These are phyloP conservation scores for Pythium sukuiense DNA, from an alignment of 352 stramenopile genomes.

Conservation along the genomic window DNA sequence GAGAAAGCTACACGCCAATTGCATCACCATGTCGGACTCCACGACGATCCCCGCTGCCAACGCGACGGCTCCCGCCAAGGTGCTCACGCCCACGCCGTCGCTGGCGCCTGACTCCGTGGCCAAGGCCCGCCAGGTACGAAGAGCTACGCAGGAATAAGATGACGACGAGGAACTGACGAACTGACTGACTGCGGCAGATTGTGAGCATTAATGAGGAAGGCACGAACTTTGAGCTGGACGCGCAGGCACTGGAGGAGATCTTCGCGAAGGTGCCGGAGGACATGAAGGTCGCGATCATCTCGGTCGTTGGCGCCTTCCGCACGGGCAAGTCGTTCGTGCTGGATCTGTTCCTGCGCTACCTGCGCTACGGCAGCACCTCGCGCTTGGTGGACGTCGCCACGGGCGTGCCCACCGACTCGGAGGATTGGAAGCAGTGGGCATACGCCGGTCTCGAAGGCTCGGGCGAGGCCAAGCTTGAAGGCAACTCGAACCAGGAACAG, in stretches of 20 bases:
- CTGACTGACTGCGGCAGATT: slow-evolving; percentile 41
- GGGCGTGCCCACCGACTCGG: slow-evolving; percentile 29
- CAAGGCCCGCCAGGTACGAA: slow-evolving; percentile 43
- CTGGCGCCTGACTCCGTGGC: slow-evolving; percentile 35
- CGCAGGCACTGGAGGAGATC: slow-evolving; percentile 65
- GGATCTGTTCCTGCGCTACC: slow-evolving; percentile 96
- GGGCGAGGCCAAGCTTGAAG: slow-evolving; percentile 63
- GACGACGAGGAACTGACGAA: not conserved
- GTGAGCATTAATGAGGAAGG: slow-evolving; percentile 88
- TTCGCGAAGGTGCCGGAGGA: slow-evolving; percentile 70
- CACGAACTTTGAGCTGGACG: slow-evolving; percentile 84
- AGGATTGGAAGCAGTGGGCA: slow-evolving; percentile 72
- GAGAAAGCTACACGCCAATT: not conserved
- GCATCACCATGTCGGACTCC: slow-evolving; percentile 1
- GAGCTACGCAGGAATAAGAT: slow-evolving; percentile 5
- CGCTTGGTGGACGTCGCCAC: slow-evolving; percentile 43
- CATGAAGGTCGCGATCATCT: slow-evolving; percentile 98
- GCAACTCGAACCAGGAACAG: slow-evolving; percentile 84
- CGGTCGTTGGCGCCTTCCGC: slow-evolving; percentile 97
- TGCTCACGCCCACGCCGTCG: slow-evolving; percentile 26
- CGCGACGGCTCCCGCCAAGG: slow-evolving; percentile 17
- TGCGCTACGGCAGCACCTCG: slow-evolving; percentile 75
- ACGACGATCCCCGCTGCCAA: not conserved
- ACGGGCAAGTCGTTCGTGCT: slow-evolving; percentile 99
- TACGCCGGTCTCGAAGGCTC: slow-evolving; percentile 56